Percentiles rank a stretch among this genome's conserved stretches.
These are phyloP conservation scores for Saksenaea oblongispora DNA, from an alignment of 371 early-diverging fungal species.

Conservation along the genomic window DNA sequence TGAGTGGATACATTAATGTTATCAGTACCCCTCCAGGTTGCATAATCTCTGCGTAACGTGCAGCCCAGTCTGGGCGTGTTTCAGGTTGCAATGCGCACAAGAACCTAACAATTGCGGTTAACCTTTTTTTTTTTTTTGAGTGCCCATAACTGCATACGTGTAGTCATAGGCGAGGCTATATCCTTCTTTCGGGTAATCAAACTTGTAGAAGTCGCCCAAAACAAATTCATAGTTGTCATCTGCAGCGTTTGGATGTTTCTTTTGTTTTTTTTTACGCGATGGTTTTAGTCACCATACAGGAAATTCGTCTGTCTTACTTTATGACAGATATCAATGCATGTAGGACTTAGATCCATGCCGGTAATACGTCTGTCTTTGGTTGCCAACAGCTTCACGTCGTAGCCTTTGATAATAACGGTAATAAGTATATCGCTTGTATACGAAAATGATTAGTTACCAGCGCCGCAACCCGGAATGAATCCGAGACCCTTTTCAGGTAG, in stretches of 20 bases:
- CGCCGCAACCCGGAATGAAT: conserved; percentile 88
- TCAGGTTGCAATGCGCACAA: conserved; percentile 81
- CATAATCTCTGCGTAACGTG: conserved; percentile 69
- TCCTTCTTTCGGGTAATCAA: conserved; percentile 50
- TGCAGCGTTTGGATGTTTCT: conserved; percentile 29
- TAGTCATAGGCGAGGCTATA: conserved; percentile 86
- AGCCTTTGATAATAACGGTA: conserved; percentile 42
- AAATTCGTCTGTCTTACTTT: conserved; percentile 34
- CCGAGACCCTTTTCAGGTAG: conserved; percentile 61
- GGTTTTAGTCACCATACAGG: neutral
- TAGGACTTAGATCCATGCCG: conserved; percentile 74
- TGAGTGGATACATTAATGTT: conserved; percentile 80
- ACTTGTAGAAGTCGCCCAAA: conserved; percentile 75
- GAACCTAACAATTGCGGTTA: conserved; percentile 49
- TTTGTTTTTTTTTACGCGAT: neutral
- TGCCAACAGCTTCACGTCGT: conserved; percentile 77
- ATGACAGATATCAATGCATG: conserved; percentile 57
- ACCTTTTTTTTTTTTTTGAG: neutral
- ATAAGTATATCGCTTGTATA: neutral
- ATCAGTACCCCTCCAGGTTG: conserved; percentile 76
- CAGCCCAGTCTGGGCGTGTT: conserved; percentile 72
- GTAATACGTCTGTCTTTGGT: conserved; percentile 55
- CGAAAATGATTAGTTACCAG: conserved; percentile 30
- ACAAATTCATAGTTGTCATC: conserved; percentile 51
- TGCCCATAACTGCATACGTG: conserved; percentile 50